Evolutionary conservation across 768 basidiomycete genomes (phyloP).

Genomic region (Mycena vitilis): DNA sequence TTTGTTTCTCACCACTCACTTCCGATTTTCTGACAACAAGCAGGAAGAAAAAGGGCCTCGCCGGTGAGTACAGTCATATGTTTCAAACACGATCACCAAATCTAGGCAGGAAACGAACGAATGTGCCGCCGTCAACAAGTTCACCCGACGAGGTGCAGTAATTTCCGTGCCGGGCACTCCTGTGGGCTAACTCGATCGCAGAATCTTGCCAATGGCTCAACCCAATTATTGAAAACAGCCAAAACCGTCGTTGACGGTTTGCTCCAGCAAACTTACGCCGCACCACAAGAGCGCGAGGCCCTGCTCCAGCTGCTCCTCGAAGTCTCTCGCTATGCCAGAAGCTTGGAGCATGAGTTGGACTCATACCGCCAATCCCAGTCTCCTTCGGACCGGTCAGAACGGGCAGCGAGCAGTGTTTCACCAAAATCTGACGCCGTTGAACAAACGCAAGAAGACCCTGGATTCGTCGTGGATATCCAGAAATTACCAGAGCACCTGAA

Average conservation of each 20-base stretch:
- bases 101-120: conserved; percentile 21
- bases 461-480: conserved; percentile 18
- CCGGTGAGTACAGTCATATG: conserved; percentile 5
- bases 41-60: conserved; percentile 21
- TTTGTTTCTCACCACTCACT: background rate
- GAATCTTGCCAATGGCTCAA: background rate
- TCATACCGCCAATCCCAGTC: conserved; percentile 12
- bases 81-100: background rate
- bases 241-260: conserved; percentile 25
- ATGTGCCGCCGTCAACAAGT: background rate
- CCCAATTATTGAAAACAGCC: conserved; percentile 5
- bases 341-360: conserved; percentile 23
- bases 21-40: background rate
- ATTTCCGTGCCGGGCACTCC: background rate
- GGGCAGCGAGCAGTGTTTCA: conserved; percentile 4
- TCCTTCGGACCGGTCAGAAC: conserved; percentile 15
- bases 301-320: conserved; percentile 28
- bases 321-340: conserved; percentile 30
- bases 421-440: conserved; percentile 8
- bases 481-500: conserved; percentile 27
- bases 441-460: background rate
- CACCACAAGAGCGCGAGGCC: conserved; percentile 21
- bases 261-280: conserved; percentile 10
- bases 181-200: background rate
- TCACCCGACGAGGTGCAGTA: background rate